Conservation (phyloP, 1,284 basidiomycete genomes). For the Chondrostereum purpureum region DNA sequence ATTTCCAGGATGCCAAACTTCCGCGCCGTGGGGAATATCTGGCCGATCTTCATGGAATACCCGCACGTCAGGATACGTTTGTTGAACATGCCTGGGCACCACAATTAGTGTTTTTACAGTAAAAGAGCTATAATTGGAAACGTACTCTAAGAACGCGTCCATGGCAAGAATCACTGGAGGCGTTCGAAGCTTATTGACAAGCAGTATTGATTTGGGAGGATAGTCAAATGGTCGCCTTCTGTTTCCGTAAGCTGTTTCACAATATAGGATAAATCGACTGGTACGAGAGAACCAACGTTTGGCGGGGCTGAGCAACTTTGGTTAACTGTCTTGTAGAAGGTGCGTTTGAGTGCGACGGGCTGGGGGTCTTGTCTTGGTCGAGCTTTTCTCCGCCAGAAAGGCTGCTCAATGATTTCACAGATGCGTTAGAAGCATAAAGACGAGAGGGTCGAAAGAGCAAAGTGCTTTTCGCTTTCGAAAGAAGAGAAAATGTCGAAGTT, state of each 20-base stretch:
- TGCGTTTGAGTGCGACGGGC: no score
- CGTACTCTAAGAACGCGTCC: constrained; percentile 44
- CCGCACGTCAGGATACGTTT: constrained; percentile 63
- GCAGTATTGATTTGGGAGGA: constrained; percentile 47
- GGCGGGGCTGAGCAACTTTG: background rate
- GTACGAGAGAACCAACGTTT: background rate
- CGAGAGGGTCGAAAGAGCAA: no score
- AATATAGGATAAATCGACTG: background rate
- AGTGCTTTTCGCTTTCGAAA: no score
- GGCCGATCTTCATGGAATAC: constrained; percentile 70
- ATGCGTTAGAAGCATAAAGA: no score
- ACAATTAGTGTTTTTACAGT: constrained; percentile 4
- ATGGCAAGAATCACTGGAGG: constrained; percentile 70
- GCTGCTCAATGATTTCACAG: no score
- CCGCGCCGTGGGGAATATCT: constrained; percentile 59
- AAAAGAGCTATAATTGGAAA: constrained; percentile 42
- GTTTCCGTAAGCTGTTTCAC: constrained; percentile 20
- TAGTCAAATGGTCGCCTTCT: constrained; percentile 27
- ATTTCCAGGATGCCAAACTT: constrained; percentile 59
- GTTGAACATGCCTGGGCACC: constrained; percentile 52
- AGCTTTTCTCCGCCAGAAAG: no score
- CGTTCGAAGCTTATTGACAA: constrained; percentile 73
- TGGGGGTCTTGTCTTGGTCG: no score
- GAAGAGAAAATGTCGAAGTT: no score
- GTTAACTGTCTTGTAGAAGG: no score